Percentiles rank a stretch among this genome's conserved stretches.
These are phyloP conservation scores for Stagonosporopsis chrysanthemi DNA, from an alignment of 2,329 filamentous ascomycete genomes.

Conservation along the genomic window DNA sequence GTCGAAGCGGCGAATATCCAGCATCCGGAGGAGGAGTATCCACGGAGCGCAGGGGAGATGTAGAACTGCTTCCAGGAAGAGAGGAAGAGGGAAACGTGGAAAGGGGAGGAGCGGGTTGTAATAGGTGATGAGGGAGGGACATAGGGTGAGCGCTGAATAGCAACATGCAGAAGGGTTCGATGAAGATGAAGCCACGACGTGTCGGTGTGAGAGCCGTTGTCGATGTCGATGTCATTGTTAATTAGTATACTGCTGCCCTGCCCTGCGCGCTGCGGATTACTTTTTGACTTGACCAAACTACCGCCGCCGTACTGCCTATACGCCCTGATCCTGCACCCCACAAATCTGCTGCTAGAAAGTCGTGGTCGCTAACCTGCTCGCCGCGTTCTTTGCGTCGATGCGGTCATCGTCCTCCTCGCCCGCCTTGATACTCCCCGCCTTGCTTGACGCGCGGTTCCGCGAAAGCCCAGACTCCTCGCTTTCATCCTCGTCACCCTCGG, in stretches of 20 bases:
- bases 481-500: constrained; percentile 67
- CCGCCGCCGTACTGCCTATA: too few species aligned
- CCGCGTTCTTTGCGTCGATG: constrained; percentile 93
- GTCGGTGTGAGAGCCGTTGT: neutral
- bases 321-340: neutral
- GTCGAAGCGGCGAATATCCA: constrained; percentile 89
- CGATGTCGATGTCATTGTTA: neutral
- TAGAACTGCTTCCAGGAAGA: constrained; percentile 1
- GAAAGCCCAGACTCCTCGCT: constrained; percentile 57
- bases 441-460: constrained; percentile 58
- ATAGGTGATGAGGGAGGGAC: neutral
- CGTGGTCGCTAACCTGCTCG: constrained; percentile 89
- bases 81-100: too few species aligned
- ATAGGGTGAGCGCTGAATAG: neutral
- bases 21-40: constrained; percentile 33
- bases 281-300: neutral
- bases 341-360: constrained; percentile 70
- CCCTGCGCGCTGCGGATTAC: neutral
- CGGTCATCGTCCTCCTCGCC: constrained; percentile 90
- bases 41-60: constrained; percentile 27
- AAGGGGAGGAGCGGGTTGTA: neutral
- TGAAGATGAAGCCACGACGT: neutral
- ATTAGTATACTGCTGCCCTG: neutral
- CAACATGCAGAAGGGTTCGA: neutral
- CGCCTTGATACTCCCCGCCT: constrained; percentile 63